Conservation (phyloP, 2,329 filamentous ascomycete species). For the Fusarium odoratissimum region DNA sequence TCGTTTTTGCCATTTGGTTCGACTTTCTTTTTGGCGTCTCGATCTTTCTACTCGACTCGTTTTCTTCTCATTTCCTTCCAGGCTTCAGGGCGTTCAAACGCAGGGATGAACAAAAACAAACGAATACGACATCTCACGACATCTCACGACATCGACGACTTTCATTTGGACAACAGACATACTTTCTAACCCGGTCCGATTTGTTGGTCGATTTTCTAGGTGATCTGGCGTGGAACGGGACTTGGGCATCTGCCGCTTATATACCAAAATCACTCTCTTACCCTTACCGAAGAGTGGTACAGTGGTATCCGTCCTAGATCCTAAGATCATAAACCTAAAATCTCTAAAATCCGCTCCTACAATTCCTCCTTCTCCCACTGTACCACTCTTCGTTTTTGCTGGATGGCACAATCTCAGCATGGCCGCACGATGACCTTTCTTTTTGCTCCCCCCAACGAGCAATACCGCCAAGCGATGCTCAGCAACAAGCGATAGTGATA, state of each 20-base stretch:
- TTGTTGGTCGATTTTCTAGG: not conserved
- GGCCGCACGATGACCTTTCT: too few relatives aligned
- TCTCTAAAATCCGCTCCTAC: not conserved
- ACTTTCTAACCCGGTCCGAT: not conserved
- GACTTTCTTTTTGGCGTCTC: not conserved
- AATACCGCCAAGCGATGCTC: not conserved
- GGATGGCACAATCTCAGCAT: not conserved
- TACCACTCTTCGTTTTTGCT: not conserved
- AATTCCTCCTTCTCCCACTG: not conserved
- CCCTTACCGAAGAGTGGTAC: not conserved
- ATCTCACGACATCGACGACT: not conserved
- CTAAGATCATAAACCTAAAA: not conserved
- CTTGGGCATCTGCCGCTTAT: not conserved
- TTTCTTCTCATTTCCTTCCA: not conserved
- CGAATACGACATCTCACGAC: not conserved
- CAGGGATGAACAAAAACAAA: too few relatives aligned
- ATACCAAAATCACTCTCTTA: not conserved
- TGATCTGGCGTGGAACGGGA: not conserved
- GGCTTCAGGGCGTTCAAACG: not conserved
- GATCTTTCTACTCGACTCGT: not conserved
- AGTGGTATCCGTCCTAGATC: slow-evolving; percentile 4
- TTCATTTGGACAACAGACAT: not conserved
- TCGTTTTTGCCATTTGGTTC: not conserved
- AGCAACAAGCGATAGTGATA: not conserved
- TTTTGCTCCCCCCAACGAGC: not conserved